Base-by-base conservation (phyloP, 257 asterid species). In the Primulina tabacum region DNA sequence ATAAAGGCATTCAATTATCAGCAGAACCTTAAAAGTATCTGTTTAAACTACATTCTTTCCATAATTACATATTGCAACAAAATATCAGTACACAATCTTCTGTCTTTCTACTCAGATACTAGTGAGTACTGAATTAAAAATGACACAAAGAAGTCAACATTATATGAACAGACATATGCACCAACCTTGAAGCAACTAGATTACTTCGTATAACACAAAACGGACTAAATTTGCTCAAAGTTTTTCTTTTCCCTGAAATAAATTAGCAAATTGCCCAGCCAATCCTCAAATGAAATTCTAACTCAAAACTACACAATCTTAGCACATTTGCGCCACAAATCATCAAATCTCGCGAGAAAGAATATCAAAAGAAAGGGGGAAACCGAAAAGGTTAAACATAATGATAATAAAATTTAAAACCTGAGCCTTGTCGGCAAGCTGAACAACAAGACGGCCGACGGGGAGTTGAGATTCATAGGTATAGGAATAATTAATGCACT, bases 391-490 rank as follows among this genome's bases (percentile, higher is more conserved):
- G 12, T 8, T 3, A 10, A 10, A 11, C 5, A 43, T 12, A 12
- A 43, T 4, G 53, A 43, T 12, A 11, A 3, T 8, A 10, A 12
- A 43, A 12, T 40, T 10, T 10, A 43, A 67, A 74, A 92, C 97
- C 99, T 94, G 99, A 80, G 99, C 97, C 85, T 94, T 94, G 84
- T 94, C 99, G 59, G 97, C 97, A 0, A 94, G 89, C 86, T 94
- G 97, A 73, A 94, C 99, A 74, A 94, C 97, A 11, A 91, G 97
- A 40, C 97, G 85, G 2, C 99, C 99, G 2, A 94, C 95, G 5
- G 99, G 97, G 3, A 91, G 86, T 24, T 90, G 90, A 4, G 96
- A 85, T 78, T 89, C 99, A 56, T 94, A 94, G 24, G 97, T 80
- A 9, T 89, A 94, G 5, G 88, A 84, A 68, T 89, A 85, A 75